These are phyloP conservation scores for Lecanicillium sp. DNA, from an alignment of 2,329 filamentous ascomycete species.

Conservation along the genomic window DNA sequence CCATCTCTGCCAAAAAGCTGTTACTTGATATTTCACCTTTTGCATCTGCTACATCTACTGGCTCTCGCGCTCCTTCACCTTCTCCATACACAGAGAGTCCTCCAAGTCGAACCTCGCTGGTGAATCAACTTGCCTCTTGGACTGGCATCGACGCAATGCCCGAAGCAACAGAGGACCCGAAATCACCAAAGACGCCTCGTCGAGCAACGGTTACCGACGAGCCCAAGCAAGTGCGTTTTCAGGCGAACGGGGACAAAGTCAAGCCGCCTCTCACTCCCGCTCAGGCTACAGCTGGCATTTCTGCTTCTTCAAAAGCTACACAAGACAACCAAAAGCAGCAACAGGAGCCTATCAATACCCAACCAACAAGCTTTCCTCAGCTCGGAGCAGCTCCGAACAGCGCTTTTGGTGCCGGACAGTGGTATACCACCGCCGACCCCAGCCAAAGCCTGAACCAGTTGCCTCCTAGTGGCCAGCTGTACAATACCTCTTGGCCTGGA, in stretches of 20 bases:
- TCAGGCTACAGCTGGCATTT: background rate
- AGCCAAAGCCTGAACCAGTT: slow-evolving; percentile 4
- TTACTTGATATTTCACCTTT: background rate
- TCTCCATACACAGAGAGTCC: too few species aligned
- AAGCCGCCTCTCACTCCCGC: background rate
- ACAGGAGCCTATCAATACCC: slow-evolving; percentile 3
- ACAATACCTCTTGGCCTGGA: background rate
- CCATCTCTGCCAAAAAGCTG: background rate
- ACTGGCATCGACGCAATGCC: slow-evolving; percentile 1
- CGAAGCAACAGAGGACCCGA: slow-evolving; percentile 1
- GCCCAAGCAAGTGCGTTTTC: slow-evolving; percentile 6
- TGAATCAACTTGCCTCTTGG: too few species aligned
- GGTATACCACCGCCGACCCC: slow-evolving; percentile 7
- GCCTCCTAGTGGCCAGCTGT: background rate
- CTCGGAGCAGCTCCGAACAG: slow-evolving; percentile 6
- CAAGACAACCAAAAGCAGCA: background rate
- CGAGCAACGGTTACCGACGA: background rate
- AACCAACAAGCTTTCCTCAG: slow-evolving; percentile 7
- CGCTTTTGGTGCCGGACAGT: slow-evolving; percentile 5
- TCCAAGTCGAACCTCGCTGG: too few species aligned
- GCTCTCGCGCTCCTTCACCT: background rate
- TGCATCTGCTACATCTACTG: background rate
- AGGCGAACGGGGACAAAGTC: background rate
- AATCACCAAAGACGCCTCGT: background rate
- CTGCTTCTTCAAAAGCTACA: too few species aligned